Evolutionary conservation across 1,284 basidiomycete genomes (phyloP), one percentile per base, ranked within the genome.

Genomic region (Papiliotrema terrestris): DNA sequence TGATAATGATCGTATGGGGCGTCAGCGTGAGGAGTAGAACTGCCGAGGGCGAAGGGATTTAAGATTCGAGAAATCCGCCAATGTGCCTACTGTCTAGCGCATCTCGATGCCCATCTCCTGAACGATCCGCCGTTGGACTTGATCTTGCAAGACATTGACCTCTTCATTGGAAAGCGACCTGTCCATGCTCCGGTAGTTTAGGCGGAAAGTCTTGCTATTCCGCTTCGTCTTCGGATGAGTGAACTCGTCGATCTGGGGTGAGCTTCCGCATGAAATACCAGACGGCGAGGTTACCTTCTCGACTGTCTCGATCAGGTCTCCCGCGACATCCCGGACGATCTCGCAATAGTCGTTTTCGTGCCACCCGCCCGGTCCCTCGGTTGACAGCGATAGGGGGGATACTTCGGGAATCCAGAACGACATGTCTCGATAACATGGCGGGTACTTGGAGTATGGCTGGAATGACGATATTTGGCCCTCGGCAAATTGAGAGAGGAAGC

Each of bases 261-360:
- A 29, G 53, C 32, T 45, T 14, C n/a, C 45, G 3, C 43, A 15
- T 37, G 11, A 20, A 45, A 8, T 6, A 20, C 22, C 41, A 8
- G 37, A 25, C 13, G 41, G 17, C n/a, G 43, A 3, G 74, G 82
- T 67, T 63, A 89, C 92, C 79, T 88, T 81, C 68, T 87, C 83
- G 5, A 98, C 94, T 62, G 90, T 87, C 73, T 98, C 95, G 0
- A 88, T 91, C 52, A 95, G 68, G 73, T 98, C 94, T 1, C 92
- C 93, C 0, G 90, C 93, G 8, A 88, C 83, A 65, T 97, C 94
- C 49, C 96, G 81, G 6, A 98, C 88, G 46, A 95, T 81, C 73
- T 99, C 96, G 74, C 90, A 97, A 68, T 98, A 88, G 75, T 98
- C 96, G 70, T 98, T 98, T 63, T 97, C 92, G 72, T 98, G 93